These are phyloP conservation scores for Ramalina intermedia DNA, from an alignment of 495 filamentous ascomycete species.

Conservation along the genomic window DNA sequence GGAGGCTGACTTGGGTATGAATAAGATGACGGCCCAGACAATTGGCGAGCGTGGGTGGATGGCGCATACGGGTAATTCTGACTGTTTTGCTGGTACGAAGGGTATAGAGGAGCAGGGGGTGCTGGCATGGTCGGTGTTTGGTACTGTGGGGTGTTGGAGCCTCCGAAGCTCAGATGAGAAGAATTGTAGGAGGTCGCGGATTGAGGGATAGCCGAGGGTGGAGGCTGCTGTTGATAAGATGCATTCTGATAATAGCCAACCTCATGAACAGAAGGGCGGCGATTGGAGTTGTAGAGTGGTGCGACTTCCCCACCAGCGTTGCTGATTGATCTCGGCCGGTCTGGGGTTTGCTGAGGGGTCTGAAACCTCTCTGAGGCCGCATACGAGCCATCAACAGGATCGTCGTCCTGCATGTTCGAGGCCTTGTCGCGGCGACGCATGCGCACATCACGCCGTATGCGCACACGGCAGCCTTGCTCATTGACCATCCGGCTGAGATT, in stretches of 20 bases:
- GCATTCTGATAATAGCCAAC: slow-evolving; percentile 6
- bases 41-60: slow-evolving; percentile 9
- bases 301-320: slow-evolving; percentile 39
- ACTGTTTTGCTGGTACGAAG: slow-evolving; percentile 9
- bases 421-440: slow-evolving; percentile 78
- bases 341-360: slow-evolving; percentile 43
- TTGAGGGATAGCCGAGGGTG: slow-evolving; percentile 6
- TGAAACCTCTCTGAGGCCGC: slow-evolving; percentile 39
- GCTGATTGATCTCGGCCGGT: slow-evolving; percentile 61
- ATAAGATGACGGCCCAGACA: slow-evolving; percentile 9
- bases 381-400: slow-evolving; percentile 48
- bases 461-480: slow-evolving; percentile 93
- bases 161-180: slow-evolving; percentile 16
- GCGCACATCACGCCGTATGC: slow-evolving; percentile 89
- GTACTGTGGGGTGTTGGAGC: slow-evolving; percentile 8
- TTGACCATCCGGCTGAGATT: slow-evolving; percentile 77
- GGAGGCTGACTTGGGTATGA: slow-evolving; percentile 9
- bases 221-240: slow-evolving; percentile 8
- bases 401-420: slow-evolving; percentile 44
- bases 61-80: slow-evolving; percentile 7
- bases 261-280: slow-evolving; percentile 14
- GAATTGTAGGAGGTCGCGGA: slow-evolving; percentile 8
- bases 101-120: slow-evolving; percentile 2
- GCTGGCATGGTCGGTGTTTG: slow-evolving; percentile 10
- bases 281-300: slow-evolving; percentile 6